Evolutionary conservation across 148 eudicot species (phyloP).

Genomic region (Persicaria maculosa): DNA sequence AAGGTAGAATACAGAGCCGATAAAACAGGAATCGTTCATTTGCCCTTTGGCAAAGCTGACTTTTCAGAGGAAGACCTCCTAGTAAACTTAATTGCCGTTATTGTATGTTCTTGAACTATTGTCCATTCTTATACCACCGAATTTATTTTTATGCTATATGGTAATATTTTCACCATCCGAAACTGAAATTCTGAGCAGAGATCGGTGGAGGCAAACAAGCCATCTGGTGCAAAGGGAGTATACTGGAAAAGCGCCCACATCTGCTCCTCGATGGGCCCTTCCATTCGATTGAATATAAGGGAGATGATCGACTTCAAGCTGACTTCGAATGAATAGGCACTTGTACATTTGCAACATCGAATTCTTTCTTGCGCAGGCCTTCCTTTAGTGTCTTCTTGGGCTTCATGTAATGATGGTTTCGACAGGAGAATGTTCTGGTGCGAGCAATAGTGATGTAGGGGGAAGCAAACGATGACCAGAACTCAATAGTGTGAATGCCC

Average conservation of each 20-base stretch:
- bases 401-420: not conserved
- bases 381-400: not conserved
- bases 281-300: conserved; percentile 57
- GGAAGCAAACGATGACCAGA: not conserved
- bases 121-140: not conserved
- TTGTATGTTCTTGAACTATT: conserved; percentile 38
- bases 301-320: conserved; percentile 82
- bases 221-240: conserved; percentile 82
- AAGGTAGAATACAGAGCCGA: conserved; percentile 95
- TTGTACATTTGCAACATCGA: not conserved
- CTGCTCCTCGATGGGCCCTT: conserved; percentile 97
- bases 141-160: not conserved
- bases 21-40: conserved; percentile 95
- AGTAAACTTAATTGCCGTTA: conserved; percentile 65
- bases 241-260: conserved; percentile 96
- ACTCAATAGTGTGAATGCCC: conserved; percentile 1
- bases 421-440: not conserved
- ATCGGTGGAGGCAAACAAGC: conserved; percentile 88
- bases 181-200: conserved; percentile 35
- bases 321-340: not conserved
- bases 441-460: not conserved
- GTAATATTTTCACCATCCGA: not conserved
- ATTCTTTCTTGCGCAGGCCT: not conserved
- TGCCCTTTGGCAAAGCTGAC: conserved; percentile 83
- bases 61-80: conserved; percentile 88